Base-by-base conservation (phyloP, 2,329 filamentous ascomycete species). In the Pseudocercospora crystallina region DNA sequence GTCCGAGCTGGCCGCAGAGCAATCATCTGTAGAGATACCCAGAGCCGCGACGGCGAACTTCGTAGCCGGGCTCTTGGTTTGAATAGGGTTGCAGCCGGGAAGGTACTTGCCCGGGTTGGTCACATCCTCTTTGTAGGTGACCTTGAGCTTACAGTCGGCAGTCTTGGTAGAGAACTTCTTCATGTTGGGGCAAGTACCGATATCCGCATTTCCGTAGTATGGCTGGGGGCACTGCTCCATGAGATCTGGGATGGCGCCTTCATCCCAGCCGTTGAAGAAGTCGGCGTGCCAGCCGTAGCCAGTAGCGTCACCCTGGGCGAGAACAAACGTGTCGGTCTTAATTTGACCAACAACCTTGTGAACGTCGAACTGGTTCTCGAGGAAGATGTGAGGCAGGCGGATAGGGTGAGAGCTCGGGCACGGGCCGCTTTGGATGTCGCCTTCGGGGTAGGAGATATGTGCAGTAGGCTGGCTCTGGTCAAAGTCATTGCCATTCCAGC, bases 161-260 rank as follows among this genome's bases (percentile, higher is more conserved):
- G 39, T 43, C 42, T 54, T 49, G 41, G 39, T 52, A 20, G 36
- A 33, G 17, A 47, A 49, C 20, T 46, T 46, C 20, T 62, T 61
- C 57, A 64, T 70, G 56, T 78, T 77, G 1, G 70, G 65, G 67
- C 79, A 82, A 69, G 76, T 75, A 8, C 79, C 76, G 71, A 84
- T 89, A 56, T 78, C 74, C 59, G 86, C 80, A 74, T 88, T 84
- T 45, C 82, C 82, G 7, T 64, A 58, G 47, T 77, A 77, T 36
- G 81, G 78, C 31, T 79, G 79, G 59, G 84, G 74, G 73, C 87
- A 89, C 45, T 74, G 80, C 64, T 85, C 76, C 58, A 89, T 82
- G 57, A 87, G 84, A 55, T 79, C 74, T 69, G 86, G 82, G 45
- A 89, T 82, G 36, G 80, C 77, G 35, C 74, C 70, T 54, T 80